Percentiles rank a stretch among this genome's conserved stretches.
These are phyloP conservation scores for Citrullus amarus DNA, from an alignment of 306 rosid species.

Conservation along the genomic window DNA sequence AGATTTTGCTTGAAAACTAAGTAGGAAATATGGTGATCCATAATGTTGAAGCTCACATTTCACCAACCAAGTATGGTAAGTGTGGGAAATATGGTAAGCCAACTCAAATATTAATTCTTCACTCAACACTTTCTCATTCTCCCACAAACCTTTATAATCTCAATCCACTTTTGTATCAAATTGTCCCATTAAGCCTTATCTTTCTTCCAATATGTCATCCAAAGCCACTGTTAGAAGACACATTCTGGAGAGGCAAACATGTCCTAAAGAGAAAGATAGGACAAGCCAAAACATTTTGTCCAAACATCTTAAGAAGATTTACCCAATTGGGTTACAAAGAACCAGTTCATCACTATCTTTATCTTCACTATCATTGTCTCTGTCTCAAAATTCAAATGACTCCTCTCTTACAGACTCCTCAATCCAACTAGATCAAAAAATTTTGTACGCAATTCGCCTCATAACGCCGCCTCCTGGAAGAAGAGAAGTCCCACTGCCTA, in stretches of 20 bases:
- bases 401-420: slow-evolving; percentile 57
- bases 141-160: slow-evolving; percentile 18
- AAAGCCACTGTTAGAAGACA: slow-evolving; percentile 48
- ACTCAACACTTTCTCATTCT: neutral
- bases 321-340: slow-evolving; percentile 84
- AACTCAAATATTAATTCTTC: neutral
- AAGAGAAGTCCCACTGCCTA: slow-evolving; percentile 34
- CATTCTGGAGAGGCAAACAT: slow-evolving; percentile 37
- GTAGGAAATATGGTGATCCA: slow-evolving; percentile 24
- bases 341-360: slow-evolving; percentile 64
- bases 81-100: slow-evolving; percentile 3
- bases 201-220: slow-evolving; percentile 15
- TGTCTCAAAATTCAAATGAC: slow-evolving; percentile 86
- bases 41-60: slow-evolving; percentile 51
- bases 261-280: slow-evolving; percentile 44
- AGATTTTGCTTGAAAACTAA: slow-evolving; percentile 60
- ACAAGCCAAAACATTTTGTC: slow-evolving; percentile 34
- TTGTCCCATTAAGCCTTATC: slow-evolving; percentile 1
- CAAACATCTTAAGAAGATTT: slow-evolving; percentile 64
- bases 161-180: neutral
- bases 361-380: slow-evolving; percentile 43
- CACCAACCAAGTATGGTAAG: slow-evolving; percentile 48
- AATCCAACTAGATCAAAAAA: slow-evolving; percentile 54
- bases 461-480: slow-evolving; percentile 42
- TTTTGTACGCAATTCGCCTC: slow-evolving; percentile 61